phyloP scores from a whole-genome alignment of 495 filamentous ascomycete species.

The Xylaria telfairii region DNA sequence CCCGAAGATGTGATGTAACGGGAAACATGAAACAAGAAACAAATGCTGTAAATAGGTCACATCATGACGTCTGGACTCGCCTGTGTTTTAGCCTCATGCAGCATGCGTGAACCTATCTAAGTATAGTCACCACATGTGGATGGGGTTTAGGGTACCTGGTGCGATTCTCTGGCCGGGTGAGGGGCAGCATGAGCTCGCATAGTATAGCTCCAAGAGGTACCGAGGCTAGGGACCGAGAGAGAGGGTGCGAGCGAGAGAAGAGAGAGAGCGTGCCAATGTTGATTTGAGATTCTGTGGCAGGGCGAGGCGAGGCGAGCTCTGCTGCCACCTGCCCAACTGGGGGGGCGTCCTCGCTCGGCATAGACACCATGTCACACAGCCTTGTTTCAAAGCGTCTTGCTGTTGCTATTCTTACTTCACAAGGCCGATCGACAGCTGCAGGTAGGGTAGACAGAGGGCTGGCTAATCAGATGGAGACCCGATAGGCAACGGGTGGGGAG shows the following conservation, averaged over 20 bases:
- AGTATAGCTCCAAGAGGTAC: neutral
- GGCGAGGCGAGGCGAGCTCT: constrained; percentile 4
- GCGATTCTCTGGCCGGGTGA: neutral
- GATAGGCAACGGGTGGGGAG: neutral
- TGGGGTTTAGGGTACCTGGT: no score
- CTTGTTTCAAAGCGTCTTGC: constrained; percentile 16
- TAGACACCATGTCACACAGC: constrained; percentile 16
- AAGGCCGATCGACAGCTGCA: constrained; percentile 7
- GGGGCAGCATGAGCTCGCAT: constrained; percentile 2
- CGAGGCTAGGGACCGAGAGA: neutral
- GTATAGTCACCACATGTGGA: constrained; percentile 10
- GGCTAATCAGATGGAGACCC: constrained; percentile 1
- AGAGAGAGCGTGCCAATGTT: neutral
- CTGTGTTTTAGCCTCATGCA: constrained; percentile 18
- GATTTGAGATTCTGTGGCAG: constrained; percentile 23
- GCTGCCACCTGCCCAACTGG: constrained; percentile 18
- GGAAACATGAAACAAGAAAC: constrained; percentile 22
- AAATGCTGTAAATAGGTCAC: constrained; percentile 17
- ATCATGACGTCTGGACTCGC: constrained; percentile 12
- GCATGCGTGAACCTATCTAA: constrained; percentile 8
- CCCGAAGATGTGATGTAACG: constrained; percentile 4
- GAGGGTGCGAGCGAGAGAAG: no score
- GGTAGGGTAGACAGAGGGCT: neutral
- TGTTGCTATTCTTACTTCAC: constrained; percentile 17
- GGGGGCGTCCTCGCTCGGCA: constrained; percentile 10